phyloP scores from a whole-genome alignment of 495 filamentous ascomycete species.

The Apodospora peruviana region DNA sequence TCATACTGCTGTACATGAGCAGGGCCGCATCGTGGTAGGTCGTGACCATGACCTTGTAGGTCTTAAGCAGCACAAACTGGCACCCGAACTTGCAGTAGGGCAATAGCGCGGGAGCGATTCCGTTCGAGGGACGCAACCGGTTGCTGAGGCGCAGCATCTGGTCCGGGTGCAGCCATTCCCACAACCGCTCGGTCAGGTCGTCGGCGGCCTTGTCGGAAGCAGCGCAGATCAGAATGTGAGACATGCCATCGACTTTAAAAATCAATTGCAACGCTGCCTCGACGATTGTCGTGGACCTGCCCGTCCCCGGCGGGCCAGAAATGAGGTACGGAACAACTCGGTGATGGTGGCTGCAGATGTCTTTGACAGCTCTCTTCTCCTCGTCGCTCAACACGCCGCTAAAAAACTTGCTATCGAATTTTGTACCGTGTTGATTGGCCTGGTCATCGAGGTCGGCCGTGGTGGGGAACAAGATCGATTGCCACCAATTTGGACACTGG shows the following conservation, averaged over 20 bases:
- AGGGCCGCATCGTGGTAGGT: conserved; percentile 47
- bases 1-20: conserved; percentile 43
- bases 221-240: conserved; percentile 50
- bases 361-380: conserved; percentile 44
- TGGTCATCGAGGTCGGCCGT: conserved; percentile 34
- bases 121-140: conserved; percentile 39
- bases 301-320: conserved; percentile 50
- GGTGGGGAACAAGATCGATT: conserved; percentile 47
- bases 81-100: conserved; percentile 46
- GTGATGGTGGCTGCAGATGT: conserved; percentile 38
- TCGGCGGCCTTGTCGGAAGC: conserved; percentile 54
- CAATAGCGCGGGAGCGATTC: conserved; percentile 41
- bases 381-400: conserved; percentile 47
- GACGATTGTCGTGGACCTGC: conserved; percentile 52
- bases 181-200: conserved; percentile 44
- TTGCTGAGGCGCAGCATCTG: conserved; percentile 46
- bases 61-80: conserved; percentile 46
- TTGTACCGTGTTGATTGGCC: conserved; percentile 27
- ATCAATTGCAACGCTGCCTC: conserved; percentile 38
- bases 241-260: conserved; percentile 10
- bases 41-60: conserved; percentile 44
- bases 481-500: conserved; percentile 27
- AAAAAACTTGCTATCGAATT: conserved; percentile 25
- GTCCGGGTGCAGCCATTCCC: conserved; percentile 28
- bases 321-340: conserved; percentile 48